Percentiles rank a stretch among this genome's conserved stretches.
Conservation (phyloP, 495 filamentous ascomycete species). For the Penicillium desertorum region DNA sequence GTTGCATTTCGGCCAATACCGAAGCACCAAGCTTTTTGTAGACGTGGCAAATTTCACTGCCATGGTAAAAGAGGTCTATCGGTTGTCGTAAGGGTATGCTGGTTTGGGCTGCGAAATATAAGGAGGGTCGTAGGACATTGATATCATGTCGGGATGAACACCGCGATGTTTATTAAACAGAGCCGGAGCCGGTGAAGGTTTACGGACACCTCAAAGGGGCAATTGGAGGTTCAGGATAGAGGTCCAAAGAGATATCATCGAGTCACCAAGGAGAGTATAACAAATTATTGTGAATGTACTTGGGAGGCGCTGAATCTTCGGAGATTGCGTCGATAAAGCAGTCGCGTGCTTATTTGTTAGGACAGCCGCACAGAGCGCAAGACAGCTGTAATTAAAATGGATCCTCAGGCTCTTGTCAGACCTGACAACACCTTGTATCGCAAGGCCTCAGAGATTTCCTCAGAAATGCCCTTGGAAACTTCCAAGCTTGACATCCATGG, state of each 20-base stretch:
- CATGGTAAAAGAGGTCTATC: conserved; percentile 15
- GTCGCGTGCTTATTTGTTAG: conserved; percentile 4
- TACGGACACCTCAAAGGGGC: background rate
- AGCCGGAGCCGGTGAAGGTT: background rate
- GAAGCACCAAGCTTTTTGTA: conserved; percentile 24
- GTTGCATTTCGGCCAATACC: conserved; percentile 24
- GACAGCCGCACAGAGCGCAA: background rate
- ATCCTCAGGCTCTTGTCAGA: background rate
- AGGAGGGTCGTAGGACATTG: conserved; percentile 12
- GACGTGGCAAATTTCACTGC: conserved; percentile 13
- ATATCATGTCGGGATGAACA: conserved; percentile 20
- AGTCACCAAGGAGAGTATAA: background rate
- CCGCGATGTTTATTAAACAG: background rate
- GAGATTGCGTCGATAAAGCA: background rate
- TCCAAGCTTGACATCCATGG: background rate
- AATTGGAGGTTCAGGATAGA: background rate
- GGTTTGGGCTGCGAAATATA: background rate
- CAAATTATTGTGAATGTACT: background rate
- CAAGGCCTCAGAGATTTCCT: background rate
- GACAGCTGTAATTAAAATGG: background rate
- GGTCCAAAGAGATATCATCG: background rate
- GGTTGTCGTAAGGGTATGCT: background rate
- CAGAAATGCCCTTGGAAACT: background rate
- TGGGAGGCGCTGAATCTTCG: background rate
- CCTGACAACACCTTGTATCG: background rate